These are phyloP conservation scores for Acanthamoeba divionensis DNA, from an alignment of 208 protist genomes.

Conservation along the genomic window DNA sequence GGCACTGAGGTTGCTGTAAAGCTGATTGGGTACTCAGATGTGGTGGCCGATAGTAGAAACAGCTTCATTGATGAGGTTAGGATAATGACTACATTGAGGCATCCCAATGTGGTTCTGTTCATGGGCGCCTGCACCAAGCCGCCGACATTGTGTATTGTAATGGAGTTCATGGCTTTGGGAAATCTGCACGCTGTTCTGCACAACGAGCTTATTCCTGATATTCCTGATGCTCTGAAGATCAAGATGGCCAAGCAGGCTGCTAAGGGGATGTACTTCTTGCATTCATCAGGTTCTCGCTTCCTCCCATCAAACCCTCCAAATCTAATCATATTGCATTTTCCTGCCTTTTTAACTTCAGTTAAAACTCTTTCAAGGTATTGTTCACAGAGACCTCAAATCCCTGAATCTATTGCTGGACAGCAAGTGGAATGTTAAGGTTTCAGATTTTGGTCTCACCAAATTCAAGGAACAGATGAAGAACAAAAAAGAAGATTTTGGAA, in stretches of 20 bases:
- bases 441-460: slow-evolving; percentile 33
- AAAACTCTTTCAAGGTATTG: neutral
- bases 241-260: neutral
- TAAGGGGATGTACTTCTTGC: slow-evolving; percentile 32
- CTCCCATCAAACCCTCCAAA: too few relatives aligned
- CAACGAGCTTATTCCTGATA: neutral
- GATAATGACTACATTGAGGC: neutral
- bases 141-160: neutral
- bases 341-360: too few relatives aligned
- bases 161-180: neutral
- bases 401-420: neutral
- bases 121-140: neutral
- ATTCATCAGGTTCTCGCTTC: neutral
- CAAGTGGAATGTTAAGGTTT: neutral
- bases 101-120: slow-evolving; percentile 33
- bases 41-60: too few relatives aligned
- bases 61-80: too few relatives aligned
- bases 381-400: neutral
- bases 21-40: too few relatives aligned
- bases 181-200: neutral
- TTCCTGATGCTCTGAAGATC: neutral
- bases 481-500: too few relatives aligned
- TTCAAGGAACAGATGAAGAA: neutral
- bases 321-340: too few relatives aligned
- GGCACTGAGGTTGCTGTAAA: neutral